A percentile compares a stretch with the other conserved stretches of the same genome.
phyloP scores from a whole-genome alignment of 495 filamentous ascomycete genomes.

The Podospora appendiculata region DNA sequence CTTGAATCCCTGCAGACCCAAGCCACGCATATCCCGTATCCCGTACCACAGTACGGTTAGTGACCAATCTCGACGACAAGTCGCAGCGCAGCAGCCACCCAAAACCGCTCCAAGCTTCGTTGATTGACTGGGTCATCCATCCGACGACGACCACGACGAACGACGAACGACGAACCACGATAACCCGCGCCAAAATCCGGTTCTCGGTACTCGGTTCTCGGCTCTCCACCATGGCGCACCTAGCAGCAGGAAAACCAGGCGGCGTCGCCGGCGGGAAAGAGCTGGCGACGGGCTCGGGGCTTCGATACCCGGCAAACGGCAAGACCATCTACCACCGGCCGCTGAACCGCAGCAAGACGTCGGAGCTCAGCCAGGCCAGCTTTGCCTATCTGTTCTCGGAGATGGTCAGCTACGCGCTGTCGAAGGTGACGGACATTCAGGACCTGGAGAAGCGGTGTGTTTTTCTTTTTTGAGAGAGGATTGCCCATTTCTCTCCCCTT shows the following conservation, averaged over 20 bases:
- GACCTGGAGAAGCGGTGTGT: conserved; percentile 84
- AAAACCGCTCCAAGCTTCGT: no score
- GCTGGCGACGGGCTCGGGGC: conserved; percentile 33
- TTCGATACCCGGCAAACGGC: conserved; percentile 87
- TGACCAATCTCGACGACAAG: no score
- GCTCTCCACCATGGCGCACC: background rate
- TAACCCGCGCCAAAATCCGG: no score
- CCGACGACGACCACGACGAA: no score
- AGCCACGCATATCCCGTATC: no score
- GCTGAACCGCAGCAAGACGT: conserved; percentile 75
- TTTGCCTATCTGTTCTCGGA: conserved; percentile 95
- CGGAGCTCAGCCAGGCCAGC: conserved; percentile 82
- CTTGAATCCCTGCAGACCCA: no score
- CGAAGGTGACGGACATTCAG: conserved; percentile 80
- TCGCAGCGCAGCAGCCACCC: no score
- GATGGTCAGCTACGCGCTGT: conserved; percentile 95
- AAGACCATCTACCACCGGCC: conserved; percentile 98
- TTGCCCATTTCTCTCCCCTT: no score
- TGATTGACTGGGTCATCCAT: no score
- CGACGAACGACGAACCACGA: no score
- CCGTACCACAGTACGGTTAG: no score
- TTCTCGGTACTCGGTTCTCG: background rate
- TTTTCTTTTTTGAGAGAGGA: no score
- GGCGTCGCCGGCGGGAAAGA: background rate
- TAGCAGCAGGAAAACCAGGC: background rate